Base-by-base conservation (phyloP, 164 flowering plant genomes). In the Sedum album region DNA sequence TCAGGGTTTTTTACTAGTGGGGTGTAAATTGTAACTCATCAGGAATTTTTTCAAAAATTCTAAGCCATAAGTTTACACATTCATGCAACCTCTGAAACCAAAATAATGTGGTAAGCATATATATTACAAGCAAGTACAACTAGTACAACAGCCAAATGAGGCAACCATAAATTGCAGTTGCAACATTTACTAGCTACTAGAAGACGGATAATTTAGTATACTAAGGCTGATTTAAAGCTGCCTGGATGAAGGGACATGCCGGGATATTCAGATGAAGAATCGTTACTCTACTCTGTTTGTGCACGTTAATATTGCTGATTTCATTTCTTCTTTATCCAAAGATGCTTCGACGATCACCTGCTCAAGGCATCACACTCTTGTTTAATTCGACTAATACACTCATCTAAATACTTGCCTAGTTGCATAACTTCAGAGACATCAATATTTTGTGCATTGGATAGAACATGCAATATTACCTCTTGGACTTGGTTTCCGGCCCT, bases 401-500 rank as follows among this genome's bases (percentile, higher is more conserved):
- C 8, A 23, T 20, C 21, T 41, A 28, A 4, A 31, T 30, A 35
- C 38, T 67, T 48, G 41, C 0, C 41, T 57, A 36, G 9, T 1
- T 0, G 1, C 5, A 62, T 13, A 15, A 62, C 36, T 41, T 41
- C 11, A 41, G n/a, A 13, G 15, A 41, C 8, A 41, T 7, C 11
- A 41, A 11, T 2, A 2, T 7, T 35, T 35, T 7, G 38, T 35
- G 38, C 38, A 8, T 41, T 2, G 11, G 15, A 48, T 53, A 31
- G 4, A 44, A 55, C 10, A 5, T 33, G 8, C 21, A 25, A 5
- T 7, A 18, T 73, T 77, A 94, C 98, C 95, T 94, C 98, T 73
- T 94, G 97, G 68, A 87, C 97, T 87, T 83, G 88, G 84, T 94
- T 94, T 77, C 81, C 96, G 25, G 92, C 78, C 76, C 98, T 93